A percentile compares a stretch with the other conserved stretches of the same genome.
phyloP scores from a whole-genome alignment of 2,329 filamentous ascomycete species.

The Verticillium alfalfae region DNA sequence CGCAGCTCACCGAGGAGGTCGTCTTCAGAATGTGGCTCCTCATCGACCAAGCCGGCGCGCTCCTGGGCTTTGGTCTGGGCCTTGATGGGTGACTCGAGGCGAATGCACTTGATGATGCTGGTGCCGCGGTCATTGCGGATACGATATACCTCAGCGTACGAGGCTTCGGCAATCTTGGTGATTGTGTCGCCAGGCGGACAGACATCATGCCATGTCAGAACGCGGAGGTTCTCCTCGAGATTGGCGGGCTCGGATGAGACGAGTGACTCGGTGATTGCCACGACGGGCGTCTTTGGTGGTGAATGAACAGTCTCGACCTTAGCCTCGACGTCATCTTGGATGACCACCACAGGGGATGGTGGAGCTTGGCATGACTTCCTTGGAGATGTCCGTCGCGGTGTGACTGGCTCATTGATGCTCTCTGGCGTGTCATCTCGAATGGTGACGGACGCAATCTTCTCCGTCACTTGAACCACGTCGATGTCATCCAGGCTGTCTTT shows the following conservation, averaged over 20 bases:
- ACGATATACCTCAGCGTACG: slow-evolving; percentile 61
- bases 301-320: not conserved
- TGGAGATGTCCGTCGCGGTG: not conserved
- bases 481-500: slow-evolving; percentile 1
- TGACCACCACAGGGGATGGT: not conserved
- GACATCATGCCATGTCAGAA: slow-evolving; percentile 52
- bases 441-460: slow-evolving; percentile 24
- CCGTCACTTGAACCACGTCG: slow-evolving; percentile 24
- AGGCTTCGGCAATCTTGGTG: slow-evolving; percentile 61
- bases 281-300: not conserved
- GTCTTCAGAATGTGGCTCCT: slow-evolving; percentile 49
- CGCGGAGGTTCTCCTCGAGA: slow-evolving; percentile 22
- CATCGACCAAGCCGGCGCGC: slow-evolving; percentile 49
- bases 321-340: not conserved
- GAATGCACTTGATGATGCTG: slow-evolving; percentile 61
- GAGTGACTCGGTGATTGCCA: not conserved
- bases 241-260: not conserved
- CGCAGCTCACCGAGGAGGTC: slow-evolving; percentile 54
- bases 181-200: slow-evolving; percentile 48
- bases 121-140: slow-evolving; percentile 53
- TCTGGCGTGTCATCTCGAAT: slow-evolving; percentile 14
- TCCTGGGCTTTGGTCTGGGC: slow-evolving; percentile 52
- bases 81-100: slow-evolving; percentile 52
- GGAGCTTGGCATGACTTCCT: not conserved
- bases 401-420: not conserved